These are phyloP conservation scores for Clitocybe nebularis DNA, from an alignment of 1,284 basidiomycete species.

Conservation along the genomic window DNA sequence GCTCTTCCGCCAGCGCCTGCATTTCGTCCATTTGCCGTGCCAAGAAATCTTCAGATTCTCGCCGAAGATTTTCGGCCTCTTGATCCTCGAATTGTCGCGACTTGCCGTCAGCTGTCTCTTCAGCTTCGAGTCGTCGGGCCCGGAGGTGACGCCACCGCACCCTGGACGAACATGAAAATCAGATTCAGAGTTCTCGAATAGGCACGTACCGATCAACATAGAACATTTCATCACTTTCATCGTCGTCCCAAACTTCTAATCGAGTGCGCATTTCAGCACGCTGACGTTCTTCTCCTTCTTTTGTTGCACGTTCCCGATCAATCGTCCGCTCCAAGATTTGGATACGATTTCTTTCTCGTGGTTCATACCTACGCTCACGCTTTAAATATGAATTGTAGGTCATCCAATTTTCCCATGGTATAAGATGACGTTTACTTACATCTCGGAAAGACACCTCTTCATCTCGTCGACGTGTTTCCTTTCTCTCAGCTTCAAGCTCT, in stretches of 20 bases:
- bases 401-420: not conserved
- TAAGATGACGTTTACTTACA: conserved; percentile 57
- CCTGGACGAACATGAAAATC: conserved; percentile 30
- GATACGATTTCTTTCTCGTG: conserved; percentile 74
- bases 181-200: not conserved
- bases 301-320: conserved; percentile 63
- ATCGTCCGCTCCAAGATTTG: conserved; percentile 72
- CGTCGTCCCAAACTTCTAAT: conserved; percentile 85
- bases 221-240: conserved; percentile 83
- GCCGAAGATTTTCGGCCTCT: conserved; percentile 77
- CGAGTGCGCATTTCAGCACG: conserved; percentile 66
- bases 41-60: conserved; percentile 85
- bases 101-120: conserved; percentile 80
- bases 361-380: conserved; percentile 81
- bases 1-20: conserved; percentile 81
- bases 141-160: conserved; percentile 74
- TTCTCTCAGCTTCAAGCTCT: conserved; percentile 76
- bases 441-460: conserved; percentile 82
- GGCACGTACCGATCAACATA: conserved; percentile 72
- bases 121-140: conserved; percentile 59
- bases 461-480: conserved; percentile 67
- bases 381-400: conserved; percentile 24
- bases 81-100: conserved; percentile 79
- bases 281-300: conserved; percentile 74
- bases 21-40: conserved; percentile 89